Percentiles rank a stretch among this genome's conserved stretches.
phyloP scores from a whole-genome alignment of 495 filamentous ascomycete species.

The Usnea hakonensis region DNA sequence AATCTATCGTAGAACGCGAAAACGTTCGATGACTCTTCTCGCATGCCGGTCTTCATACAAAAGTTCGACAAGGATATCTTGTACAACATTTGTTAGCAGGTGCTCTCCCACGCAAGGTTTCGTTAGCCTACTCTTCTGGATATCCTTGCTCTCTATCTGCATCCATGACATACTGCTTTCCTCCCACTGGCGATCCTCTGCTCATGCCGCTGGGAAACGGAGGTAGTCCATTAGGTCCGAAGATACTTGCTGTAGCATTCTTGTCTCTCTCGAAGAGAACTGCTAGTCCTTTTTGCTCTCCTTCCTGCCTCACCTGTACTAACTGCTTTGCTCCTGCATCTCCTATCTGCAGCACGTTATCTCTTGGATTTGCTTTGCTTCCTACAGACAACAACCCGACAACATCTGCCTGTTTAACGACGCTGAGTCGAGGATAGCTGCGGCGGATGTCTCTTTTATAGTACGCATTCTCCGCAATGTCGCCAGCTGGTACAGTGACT shows the following conservation, averaged over 20 bases:
- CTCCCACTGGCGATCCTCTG: slow-evolving; percentile 27
- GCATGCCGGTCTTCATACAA: slow-evolving; percentile 22
- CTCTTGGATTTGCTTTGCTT: slow-evolving; percentile 69
- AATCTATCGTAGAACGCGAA: neutral
- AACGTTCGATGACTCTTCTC: neutral
- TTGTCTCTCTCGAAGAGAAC: slow-evolving; percentile 63
- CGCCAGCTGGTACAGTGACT: slow-evolving; percentile 81
- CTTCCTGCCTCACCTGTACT: slow-evolving; percentile 70
- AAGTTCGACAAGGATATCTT: slow-evolving; percentile 50
- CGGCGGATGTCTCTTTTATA: slow-evolving; percentile 90
- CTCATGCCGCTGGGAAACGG: slow-evolving; percentile 67
- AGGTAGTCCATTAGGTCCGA: slow-evolving; percentile 69
- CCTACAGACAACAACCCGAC: slow-evolving; percentile 81
- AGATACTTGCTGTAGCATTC: slow-evolving; percentile 51
- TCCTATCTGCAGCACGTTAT: slow-evolving; percentile 67
- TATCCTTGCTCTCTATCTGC: slow-evolving; percentile 38
- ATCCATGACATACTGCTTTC: slow-evolving; percentile 38
- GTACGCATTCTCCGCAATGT: slow-evolving; percentile 96
- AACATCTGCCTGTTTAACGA: slow-evolving; percentile 75
- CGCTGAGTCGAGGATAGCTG: slow-evolving; percentile 73
- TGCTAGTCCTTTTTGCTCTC: slow-evolving; percentile 60
- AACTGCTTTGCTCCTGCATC: slow-evolving; percentile 76
- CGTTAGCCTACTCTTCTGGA: slow-evolving; percentile 40
- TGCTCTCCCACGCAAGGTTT: neutral
- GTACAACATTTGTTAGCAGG: slow-evolving; percentile 22